A percentile compares a stretch with the other conserved stretches of the same genome.
Evolutionary conservation across 495 filamentous ascomycete species (phyloP).

Genomic region (Penicillium bialowiezense): DNA sequence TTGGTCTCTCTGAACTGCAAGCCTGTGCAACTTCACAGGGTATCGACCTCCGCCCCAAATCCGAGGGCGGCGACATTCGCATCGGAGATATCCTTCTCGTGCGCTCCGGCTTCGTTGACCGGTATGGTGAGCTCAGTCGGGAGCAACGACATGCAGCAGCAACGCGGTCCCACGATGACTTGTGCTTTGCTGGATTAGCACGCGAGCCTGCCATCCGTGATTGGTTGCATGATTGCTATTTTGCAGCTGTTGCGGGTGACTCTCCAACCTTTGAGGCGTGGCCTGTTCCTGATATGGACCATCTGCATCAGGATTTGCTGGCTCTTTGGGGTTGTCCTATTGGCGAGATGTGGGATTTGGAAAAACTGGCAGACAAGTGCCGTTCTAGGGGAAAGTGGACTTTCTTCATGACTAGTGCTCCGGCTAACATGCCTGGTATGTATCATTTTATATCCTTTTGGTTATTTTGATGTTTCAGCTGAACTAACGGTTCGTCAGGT

Average conservation of each 20-base stretch:
- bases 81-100: constrained; percentile 67
- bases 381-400: constrained; percentile 55
- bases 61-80: constrained; percentile 59
- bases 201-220: constrained; percentile 58
- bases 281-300: constrained; percentile 47
- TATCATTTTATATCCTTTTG: background rate
- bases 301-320: constrained; percentile 62
- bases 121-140: constrained; percentile 43
- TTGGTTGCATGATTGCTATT: constrained; percentile 67
- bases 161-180: constrained; percentile 41
- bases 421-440: constrained; percentile 53
- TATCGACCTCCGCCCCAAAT: constrained; percentile 38
- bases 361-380: constrained; percentile 46
- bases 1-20: constrained; percentile 56
- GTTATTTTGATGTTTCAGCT: background rate
- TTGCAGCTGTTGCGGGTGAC: constrained; percentile 61
- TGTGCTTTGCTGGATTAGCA: constrained; percentile 53
- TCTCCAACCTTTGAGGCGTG: constrained; percentile 61
- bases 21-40: constrained; percentile 53
- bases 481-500: constrained; percentile 11
- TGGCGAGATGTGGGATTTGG: constrained; percentile 61
- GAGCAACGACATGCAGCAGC: constrained; percentile 40
- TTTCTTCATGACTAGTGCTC: constrained; percentile 65
- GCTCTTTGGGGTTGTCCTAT: constrained; percentile 62
- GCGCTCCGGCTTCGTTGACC: constrained; percentile 62